A percentile compares a stretch with the other conserved stretches of the same genome.
These are phyloP conservation scores for Skeletonema tropicum DNA, from an alignment of 108 stramenopile species.

Conservation along the genomic window DNA sequence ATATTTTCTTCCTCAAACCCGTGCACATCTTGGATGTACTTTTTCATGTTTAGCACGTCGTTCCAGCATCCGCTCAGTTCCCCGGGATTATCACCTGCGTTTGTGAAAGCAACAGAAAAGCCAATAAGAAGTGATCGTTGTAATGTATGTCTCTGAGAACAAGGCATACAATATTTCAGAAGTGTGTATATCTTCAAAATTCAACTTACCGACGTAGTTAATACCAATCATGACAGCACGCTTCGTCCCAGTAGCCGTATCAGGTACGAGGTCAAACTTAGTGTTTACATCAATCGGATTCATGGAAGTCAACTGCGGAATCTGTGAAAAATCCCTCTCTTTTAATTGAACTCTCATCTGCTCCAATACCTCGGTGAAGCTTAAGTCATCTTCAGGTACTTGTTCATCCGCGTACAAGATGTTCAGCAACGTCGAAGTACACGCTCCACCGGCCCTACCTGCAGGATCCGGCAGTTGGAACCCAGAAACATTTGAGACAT, in stretches of 20 bases:
- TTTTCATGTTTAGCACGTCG: slow-evolving; percentile 91
- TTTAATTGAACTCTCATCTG: slow-evolving; percentile 22
- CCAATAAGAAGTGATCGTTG: neutral
- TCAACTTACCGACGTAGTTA: slow-evolving; percentile 80
- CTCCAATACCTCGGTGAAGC: slow-evolving; percentile 54
- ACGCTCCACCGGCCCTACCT: slow-evolving; percentile 82
- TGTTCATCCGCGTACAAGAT: slow-evolving; percentile 50
- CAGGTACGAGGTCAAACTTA: slow-evolving; percentile 49
- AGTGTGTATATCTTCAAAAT: slow-evolving; percentile 2
- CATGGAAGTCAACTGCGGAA: slow-evolving; percentile 68
- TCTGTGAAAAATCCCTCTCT: slow-evolving; percentile 41
- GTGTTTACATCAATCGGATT: slow-evolving; percentile 48
- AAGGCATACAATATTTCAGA: slow-evolving; percentile 6
- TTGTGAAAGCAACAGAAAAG: neutral
- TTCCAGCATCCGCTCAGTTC: slow-evolving; percentile 91
- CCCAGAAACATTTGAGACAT: slow-evolving; percentile 57
- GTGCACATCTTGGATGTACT: slow-evolving; percentile 85
- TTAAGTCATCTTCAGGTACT: slow-evolving; percentile 34
- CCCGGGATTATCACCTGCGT: slow-evolving; percentile 47
- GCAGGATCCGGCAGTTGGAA: slow-evolving; percentile 83
- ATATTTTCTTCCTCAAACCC: slow-evolving; percentile 84
- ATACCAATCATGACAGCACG: slow-evolving; percentile 87
- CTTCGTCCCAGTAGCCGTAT: slow-evolving; percentile 43
- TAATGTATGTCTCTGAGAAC: neutral
- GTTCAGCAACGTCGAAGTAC: slow-evolving; percentile 83